Conservation (phyloP, 257 asterid genomes). For the Solanum dulcamara region DNA sequence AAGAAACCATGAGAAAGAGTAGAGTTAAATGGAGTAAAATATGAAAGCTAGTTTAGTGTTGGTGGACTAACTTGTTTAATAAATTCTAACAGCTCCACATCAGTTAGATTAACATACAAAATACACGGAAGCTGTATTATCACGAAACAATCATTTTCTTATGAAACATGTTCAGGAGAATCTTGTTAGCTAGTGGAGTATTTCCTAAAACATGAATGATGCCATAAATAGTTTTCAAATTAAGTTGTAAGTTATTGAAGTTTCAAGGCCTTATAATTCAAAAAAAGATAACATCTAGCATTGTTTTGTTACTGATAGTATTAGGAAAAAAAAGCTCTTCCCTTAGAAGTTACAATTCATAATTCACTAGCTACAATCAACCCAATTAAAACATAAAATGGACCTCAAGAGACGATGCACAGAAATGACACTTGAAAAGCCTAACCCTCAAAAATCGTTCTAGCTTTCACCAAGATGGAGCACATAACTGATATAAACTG, state of each 20-base stretch:
- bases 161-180: neutral
- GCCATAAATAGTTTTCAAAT: too few species aligned
- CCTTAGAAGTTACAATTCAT: too few species aligned
- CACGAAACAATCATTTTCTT: too few species aligned
- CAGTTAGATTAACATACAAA: constrained; percentile 20
- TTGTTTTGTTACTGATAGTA: neutral
- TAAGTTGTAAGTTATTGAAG: neutral
- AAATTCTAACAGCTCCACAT: constrained; percentile 65
- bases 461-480: neutral
- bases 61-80: constrained; percentile 63
- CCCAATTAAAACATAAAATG: too few species aligned
- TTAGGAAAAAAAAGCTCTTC: too few species aligned
- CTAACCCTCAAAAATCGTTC: neutral
- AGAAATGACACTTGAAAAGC: too few species aligned
- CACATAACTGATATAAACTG: too few species aligned
- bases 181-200: neutral
- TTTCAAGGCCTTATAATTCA: neutral
- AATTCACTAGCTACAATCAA: too few species aligned
- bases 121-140: too few species aligned
- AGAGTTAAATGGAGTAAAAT: neutral
- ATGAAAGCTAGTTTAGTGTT: neutral
- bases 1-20: neutral
- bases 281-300: neutral
- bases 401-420: too few species aligned
- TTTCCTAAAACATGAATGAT: neutral